A percentile compares a stretch with the other conserved stretches of the same genome.
Conservation (phyloP, 495 filamentous ascomycete species). For the Penicillium coprophilum region DNA sequence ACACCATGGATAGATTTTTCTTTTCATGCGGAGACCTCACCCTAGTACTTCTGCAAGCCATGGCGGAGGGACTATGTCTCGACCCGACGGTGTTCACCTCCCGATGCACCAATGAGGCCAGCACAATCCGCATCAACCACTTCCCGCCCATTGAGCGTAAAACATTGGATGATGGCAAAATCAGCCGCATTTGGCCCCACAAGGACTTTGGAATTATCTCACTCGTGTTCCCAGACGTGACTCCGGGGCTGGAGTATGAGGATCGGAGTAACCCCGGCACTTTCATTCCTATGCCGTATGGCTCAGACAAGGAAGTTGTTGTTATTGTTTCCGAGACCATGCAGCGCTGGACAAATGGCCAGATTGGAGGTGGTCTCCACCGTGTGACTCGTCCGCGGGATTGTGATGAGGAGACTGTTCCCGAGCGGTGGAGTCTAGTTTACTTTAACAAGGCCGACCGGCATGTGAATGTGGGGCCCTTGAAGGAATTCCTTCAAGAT, state of each 20-base stretch:
- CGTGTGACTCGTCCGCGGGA: constrained; percentile 30
- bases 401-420: constrained; percentile 1
- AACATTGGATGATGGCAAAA: constrained; percentile 13
- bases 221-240: constrained; percentile 37
- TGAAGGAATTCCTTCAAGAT: constrained; percentile 7
- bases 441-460: constrained; percentile 15
- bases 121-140: constrained; percentile 16
- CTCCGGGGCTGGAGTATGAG: constrained; percentile 38
- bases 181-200: constrained; percentile 33
- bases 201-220: constrained; percentile 42
- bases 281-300: constrained; percentile 11
- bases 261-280: constrained; percentile 17
- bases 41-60: constrained; percentile 5
- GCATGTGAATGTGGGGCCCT: constrained; percentile 9
- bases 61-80: not conserved
- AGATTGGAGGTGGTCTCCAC: constrained; percentile 45
- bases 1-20: constrained; percentile 9
- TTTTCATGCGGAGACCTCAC: constrained; percentile 9
- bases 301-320: constrained; percentile 34
- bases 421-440: constrained; percentile 7
- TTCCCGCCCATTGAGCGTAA: constrained; percentile 5
- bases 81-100: constrained; percentile 5
- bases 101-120: constrained; percentile 1
- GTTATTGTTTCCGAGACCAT: constrained; percentile 38
- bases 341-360: constrained; percentile 30